Conservation (phyloP, 805 yeast genomes). For the Wickerhamiella cacticola region DNA sequence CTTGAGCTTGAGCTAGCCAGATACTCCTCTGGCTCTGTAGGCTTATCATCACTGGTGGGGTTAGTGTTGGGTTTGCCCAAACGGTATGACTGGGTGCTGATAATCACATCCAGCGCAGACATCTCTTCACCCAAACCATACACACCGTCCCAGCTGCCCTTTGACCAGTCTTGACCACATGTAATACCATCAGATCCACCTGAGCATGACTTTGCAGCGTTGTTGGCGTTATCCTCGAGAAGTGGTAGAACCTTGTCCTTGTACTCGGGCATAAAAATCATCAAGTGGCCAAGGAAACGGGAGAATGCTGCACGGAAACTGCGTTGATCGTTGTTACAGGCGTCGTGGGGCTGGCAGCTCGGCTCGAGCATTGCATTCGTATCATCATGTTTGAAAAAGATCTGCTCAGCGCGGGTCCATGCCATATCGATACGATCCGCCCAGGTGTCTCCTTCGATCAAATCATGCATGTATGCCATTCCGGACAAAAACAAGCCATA, state of each 20-base stretch:
- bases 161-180: conserved; percentile 62
- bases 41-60: conserved; percentile 1
- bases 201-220: conserved; percentile 60
- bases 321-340: conserved; percentile 58
- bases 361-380: conserved; percentile 48
- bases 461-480: conserved; percentile 21
- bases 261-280: conserved; percentile 45
- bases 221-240: conserved; percentile 42
- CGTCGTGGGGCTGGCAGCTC: conserved; percentile 45
- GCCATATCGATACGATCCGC: conserved; percentile 38
- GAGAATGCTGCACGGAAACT: conserved; percentile 58
- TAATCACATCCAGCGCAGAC: conserved; percentile 54
- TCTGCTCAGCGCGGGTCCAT: conserved; percentile 33
- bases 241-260: conserved; percentile 34
- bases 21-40: neutral
- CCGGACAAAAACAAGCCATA: conserved; percentile 59
- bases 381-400: conserved; percentile 34
- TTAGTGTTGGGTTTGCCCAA: conserved; percentile 7
- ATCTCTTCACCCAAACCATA: conserved; percentile 76
- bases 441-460: conserved; percentile 32
- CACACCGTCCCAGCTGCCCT: conserved; percentile 47
- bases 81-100: conserved; percentile 29
- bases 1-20: neutral
- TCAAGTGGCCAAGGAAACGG: conserved; percentile 49
- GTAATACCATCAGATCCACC: conserved; percentile 70